phyloP scores from a whole-genome alignment of 352 stramenopile species.

The Hyaloperonospora brassicae region DNA sequence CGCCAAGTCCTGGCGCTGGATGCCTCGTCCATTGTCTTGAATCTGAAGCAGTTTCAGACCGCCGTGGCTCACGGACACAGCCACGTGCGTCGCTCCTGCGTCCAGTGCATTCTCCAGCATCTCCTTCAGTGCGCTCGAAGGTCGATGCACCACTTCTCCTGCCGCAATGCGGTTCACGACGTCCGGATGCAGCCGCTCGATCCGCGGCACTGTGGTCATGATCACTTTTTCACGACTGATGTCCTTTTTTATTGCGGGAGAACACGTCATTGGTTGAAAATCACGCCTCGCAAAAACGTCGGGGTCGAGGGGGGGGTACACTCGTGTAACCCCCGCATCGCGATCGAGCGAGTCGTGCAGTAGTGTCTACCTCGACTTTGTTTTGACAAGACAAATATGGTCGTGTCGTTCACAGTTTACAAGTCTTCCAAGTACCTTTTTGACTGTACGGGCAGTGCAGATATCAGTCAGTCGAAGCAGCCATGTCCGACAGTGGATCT shows the following conservation, averaged over 20 bases:
- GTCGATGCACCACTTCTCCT: constrained; percentile 94
- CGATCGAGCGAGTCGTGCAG: too few relatives aligned
- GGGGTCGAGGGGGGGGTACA: not conserved
- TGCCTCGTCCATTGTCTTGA: constrained; percentile 92
- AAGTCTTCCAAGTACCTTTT: constrained; percentile 69
- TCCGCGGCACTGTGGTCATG: constrained; percentile 31
- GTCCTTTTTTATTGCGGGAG: constrained; percentile 43
- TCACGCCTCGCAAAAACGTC: not conserved
- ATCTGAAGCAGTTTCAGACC: constrained; percentile 92
- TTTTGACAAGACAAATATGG: not conserved
- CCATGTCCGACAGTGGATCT: constrained; percentile 23
- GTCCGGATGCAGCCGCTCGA: constrained; percentile 81
- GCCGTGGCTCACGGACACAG: constrained; percentile 70
- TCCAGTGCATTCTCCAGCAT: constrained; percentile 98
- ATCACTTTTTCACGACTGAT: constrained; percentile 4
- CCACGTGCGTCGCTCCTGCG: constrained; percentile 84
- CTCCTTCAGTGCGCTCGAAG: constrained; percentile 94
- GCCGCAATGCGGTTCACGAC: constrained; percentile 94
- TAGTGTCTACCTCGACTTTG: too few relatives aligned
- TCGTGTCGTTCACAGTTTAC: constrained; percentile 47
- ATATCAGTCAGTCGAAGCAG: constrained; percentile 4
- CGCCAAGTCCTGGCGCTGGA: constrained; percentile 86
- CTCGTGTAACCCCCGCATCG: too few relatives aligned
- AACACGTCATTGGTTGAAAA: constrained; percentile 28
- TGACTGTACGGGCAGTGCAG: constrained; percentile 32